Base-by-base conservation (phyloP, 192 early-diverging fungal species). In the Backusella morwellensis region DNA sequence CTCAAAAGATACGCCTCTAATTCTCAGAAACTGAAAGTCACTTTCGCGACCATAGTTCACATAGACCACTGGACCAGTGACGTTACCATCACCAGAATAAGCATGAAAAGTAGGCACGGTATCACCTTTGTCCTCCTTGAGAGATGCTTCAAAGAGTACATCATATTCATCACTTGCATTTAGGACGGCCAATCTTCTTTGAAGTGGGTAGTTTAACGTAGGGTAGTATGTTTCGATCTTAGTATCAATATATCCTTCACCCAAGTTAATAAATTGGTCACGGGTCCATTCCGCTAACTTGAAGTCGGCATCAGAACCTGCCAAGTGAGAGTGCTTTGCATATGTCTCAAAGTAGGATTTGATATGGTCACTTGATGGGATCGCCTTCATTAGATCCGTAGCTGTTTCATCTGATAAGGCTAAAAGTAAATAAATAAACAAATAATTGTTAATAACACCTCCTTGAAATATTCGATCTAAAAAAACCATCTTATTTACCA, bases 51-150 rank as follows among this genome's bases (percentile, higher is more conserved):
- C 90, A 76, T 89, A 91, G 76, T 91, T 89, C 32, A 89, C 91
- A 76, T 91, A 91, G 4, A 92, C 84, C 3, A 92, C 75, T 73
- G 78, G 81, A 6, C 82, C 88, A 34, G 89, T 90, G 17, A 90
- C 85, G 68, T 89, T 87, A 15, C 89, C 90, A 14, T 84, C 77
- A 11, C 81, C 85, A 40, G 90, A 85, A 75, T 87, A 87, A 35
- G 86, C 90, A 72, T 90, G 90, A 76, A 92, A 92, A 2, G 91
- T 81, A 1, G 87, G 87, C 4, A 88, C 77, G 44, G 82, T 84
- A 52, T 89, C 56, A 11, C 4, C 56, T 63, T 29, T 26, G 1
- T 63, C 56, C 12, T 63, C 56, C 4, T 63, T 63, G 3, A 63
- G 26, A 63, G 56, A 63, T 29, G 56, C 56, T 29, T 63, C 56